Conservation (phyloP, 2,329 filamentous ascomycete genomes). For the Penicillium sp. region DNA sequence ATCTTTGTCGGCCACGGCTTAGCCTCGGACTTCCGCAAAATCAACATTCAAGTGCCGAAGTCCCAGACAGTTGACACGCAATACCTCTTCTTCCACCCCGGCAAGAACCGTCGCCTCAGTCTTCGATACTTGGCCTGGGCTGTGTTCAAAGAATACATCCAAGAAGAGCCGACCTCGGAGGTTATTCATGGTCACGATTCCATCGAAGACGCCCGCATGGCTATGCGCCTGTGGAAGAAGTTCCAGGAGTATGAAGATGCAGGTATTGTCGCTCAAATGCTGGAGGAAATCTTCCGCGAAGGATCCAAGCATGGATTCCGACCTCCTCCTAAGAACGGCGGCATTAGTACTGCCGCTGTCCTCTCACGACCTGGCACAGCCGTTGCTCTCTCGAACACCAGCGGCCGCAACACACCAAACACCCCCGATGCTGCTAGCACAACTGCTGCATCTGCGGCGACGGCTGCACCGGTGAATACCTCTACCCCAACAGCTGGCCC, state of each 20-base stretch:
- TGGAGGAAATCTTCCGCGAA: conserved; percentile 81
- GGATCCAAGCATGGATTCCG: conserved; percentile 63
- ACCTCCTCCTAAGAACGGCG: conserved; percentile 53
- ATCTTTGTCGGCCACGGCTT: conserved; percentile 92
- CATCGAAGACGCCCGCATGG: conserved; percentile 91
- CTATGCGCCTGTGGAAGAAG: conserved; percentile 84
- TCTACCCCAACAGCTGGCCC: conserved; percentile 14
- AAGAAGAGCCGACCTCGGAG: conserved; percentile 66
- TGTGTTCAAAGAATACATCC: conserved; percentile 90
- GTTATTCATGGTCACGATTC: conserved; percentile 72
- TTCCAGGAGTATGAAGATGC: conserved; percentile 88
- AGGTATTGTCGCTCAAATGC: conserved; percentile 78
- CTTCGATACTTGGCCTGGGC: conserved; percentile 91
- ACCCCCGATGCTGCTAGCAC: conserved; percentile 39
- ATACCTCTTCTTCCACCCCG: conserved; percentile 82
- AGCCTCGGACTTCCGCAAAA: conserved; percentile 94
- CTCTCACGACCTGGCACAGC: conserved; percentile 46
- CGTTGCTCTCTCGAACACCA: conserved; percentile 43
- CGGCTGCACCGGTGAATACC: conserved; percentile 11
- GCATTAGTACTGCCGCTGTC: conserved; percentile 34
- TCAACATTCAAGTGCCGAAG: conserved; percentile 94
- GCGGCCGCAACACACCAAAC: conserved; percentile 48
- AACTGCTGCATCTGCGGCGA: conserved; percentile 18
- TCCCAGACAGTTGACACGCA: conserved; percentile 92
- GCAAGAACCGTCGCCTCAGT: conserved; percentile 81